Conservation (phyloP, 495 filamentous ascomycete genomes). For the Xylaria flabelliformis region DNA sequence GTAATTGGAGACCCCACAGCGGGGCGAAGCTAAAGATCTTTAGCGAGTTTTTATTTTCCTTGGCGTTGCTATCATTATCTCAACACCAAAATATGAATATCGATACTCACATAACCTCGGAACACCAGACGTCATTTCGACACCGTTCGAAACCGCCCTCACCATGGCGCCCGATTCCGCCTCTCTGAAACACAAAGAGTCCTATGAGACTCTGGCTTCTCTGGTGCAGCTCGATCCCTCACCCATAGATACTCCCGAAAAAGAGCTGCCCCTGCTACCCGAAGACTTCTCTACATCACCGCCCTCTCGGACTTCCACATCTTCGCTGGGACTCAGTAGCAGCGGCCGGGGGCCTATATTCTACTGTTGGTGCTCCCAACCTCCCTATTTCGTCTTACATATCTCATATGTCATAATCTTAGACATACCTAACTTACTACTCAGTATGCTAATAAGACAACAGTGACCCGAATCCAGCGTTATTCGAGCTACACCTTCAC, state of each 20-base stretch:
- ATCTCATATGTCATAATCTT: background rate
- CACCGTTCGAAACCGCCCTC: background rate
- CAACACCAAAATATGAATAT: background rate
- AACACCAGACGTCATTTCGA: background rate
- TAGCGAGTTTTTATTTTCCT: background rate
- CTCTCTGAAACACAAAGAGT: slow-evolving; percentile 45
- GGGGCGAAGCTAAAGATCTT: slow-evolving; percentile 6
- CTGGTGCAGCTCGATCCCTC: slow-evolving; percentile 82
- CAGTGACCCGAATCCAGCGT: slow-evolving; percentile 80
- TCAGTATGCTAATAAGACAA: background rate
- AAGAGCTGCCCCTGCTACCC: slow-evolving; percentile 59
- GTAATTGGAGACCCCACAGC: slow-evolving; percentile 19
- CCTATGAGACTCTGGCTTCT: slow-evolving; percentile 63
- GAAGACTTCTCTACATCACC: slow-evolving; percentile 40
- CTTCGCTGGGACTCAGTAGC: slow-evolving; percentile 63
- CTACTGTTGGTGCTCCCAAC: slow-evolving; percentile 57
- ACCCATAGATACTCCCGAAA: slow-evolving; percentile 73
- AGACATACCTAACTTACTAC: background rate
- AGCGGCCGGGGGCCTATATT: slow-evolving; percentile 60
- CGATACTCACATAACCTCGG: background rate
- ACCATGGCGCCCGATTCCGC: slow-evolving; percentile 35
- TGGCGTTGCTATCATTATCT: background rate
- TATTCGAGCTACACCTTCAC: slow-evolving; percentile 90
- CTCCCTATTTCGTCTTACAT: background rate
- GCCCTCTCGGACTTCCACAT: slow-evolving; percentile 30